Base-by-base conservation (phyloP, 2,329 filamentous ascomycete genomes). In the Cadophora sp. region DNA sequence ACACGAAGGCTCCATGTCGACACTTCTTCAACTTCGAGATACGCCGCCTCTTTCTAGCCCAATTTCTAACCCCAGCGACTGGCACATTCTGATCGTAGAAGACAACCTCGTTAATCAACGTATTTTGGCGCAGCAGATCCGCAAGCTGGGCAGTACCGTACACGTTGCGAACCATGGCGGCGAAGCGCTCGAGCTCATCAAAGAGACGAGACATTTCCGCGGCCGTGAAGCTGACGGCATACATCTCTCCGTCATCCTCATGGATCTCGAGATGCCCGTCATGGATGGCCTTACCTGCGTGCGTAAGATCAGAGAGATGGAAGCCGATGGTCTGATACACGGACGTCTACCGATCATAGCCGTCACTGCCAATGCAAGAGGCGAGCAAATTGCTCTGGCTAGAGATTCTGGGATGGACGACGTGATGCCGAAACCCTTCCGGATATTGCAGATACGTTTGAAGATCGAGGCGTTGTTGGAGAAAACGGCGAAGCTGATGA, bases 221-320 rank as follows among this genome's bases (percentile, higher is more conserved):
- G 60, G 60, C 20, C 47, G 48, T 2, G 48, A 53, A 43, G 2
- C 22, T 1, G 78, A 82, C 16, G 55, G 55, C 5, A 58, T 43
- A 18, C 82, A 86, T 58, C 83, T 91, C 24, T 87, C 86, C 14
- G 83, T 93, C 55, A 88, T 94, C 8, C 78, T 94, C 5, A 93
- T 94, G 91, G 91, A 94, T 74, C 82, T 93, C 56, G 91, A 93
- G 74, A 94, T 94, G 91, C 91, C 91, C 1, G 85, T 93, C 53
- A 93, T 93, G 91, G 90, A 94, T 73, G 91, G 91, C 43, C 85
- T 91, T 79, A 89, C 89, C 1, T 93, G 91, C 71, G 89, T 91
- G 13, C 83, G 83, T 58, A 85, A 83, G 68, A 93, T 94, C 59
- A 84, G 91, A 13, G 83, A 89, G 68, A 80, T 92, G 27, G 90